Percentiles rank a stretch among this genome's conserved stretches.
Evolutionary conservation across 2,329 filamentous ascomycete species (phyloP).

Genomic region (Dryadomyces sulphureus): DNA sequence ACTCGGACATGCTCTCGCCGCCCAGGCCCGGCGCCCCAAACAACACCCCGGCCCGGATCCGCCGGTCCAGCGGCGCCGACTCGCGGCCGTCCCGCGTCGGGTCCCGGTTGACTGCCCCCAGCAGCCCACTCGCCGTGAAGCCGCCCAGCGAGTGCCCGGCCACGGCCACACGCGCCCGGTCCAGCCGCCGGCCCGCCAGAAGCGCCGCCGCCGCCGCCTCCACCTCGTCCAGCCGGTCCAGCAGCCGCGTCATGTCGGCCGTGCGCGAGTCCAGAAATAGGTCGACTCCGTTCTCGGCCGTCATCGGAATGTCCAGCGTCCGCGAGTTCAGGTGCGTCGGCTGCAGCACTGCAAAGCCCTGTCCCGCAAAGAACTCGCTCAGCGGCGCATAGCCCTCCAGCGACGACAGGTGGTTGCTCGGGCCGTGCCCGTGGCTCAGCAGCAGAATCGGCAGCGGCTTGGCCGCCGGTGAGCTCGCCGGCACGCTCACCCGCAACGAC

Average conservation of each 20-base stretch:
- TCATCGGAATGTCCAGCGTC: slow-evolving; percentile 14
- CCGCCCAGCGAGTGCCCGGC: slow-evolving; percentile 22
- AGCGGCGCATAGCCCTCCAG: slow-evolving; percentile 26
- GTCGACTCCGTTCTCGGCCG: slow-evolving; percentile 10
- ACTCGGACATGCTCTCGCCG: slow-evolving; percentile 16
- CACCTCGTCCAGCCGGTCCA: slow-evolving; percentile 22
- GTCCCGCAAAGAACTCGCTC: slow-evolving; percentile 25
- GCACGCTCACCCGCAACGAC: slow-evolving; percentile 21
- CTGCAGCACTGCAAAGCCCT: slow-evolving; percentile 27
- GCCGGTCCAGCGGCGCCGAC: slow-evolving; percentile 14
- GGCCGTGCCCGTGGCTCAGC: slow-evolving; percentile 24
- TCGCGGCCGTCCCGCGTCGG: slow-evolving; percentile 13
- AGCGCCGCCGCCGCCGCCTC: slow-evolving; percentile 13
- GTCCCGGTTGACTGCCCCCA: slow-evolving; percentile 21
- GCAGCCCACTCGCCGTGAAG: slow-evolving; percentile 18
- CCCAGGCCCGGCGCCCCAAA: slow-evolving; percentile 18
- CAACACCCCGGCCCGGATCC: slow-evolving; percentile 23
- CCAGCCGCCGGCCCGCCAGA: slow-evolving; percentile 18
- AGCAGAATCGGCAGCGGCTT: slow-evolving; percentile 22
- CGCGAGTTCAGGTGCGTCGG: slow-evolving; percentile 25
- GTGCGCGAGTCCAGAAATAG: slow-evolving; percentile 19
- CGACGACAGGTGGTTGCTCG: slow-evolving; percentile 23
- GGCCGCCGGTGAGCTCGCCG: slow-evolving; percentile 9
- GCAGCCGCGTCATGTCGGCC: slow-evolving; percentile 20
- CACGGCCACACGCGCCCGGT: slow-evolving; percentile 19